A percentile compares a stretch with the other conserved stretches of the same genome.
These are phyloP conservation scores for Colletotrichum nymphaeae DNA, from an alignment of 2,329 filamentous ascomycete genomes.

Conservation along the genomic window DNA sequence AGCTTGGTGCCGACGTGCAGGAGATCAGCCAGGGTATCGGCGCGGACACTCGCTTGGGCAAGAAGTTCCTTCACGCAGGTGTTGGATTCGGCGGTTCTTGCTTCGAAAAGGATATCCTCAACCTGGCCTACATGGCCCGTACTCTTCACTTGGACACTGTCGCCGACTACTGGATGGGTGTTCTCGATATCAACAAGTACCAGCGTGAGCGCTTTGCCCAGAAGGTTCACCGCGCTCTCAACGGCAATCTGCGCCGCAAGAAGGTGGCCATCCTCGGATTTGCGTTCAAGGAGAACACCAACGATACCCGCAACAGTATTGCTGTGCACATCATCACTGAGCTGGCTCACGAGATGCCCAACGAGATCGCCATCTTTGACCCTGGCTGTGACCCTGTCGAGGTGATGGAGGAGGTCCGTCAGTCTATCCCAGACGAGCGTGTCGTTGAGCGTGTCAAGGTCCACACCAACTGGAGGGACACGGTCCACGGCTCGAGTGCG, in stretches of 20 bases:
- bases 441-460: slow-evolving; percentile 70
- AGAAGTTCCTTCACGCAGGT: slow-evolving; percentile 78
- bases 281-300: slow-evolving; percentile 84
- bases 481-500: slow-evolving; percentile 46
- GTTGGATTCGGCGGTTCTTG: slow-evolving; percentile 85
- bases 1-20: slow-evolving; percentile 79
- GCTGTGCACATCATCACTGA: slow-evolving; percentile 75
- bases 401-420: slow-evolving; percentile 62
- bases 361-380: slow-evolving; percentile 76
- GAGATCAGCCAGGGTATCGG: slow-evolving; percentile 77
- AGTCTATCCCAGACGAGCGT: slow-evolving; percentile 60
- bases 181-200: slow-evolving; percentile 82
- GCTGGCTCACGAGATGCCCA: slow-evolving; percentile 72
- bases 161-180: slow-evolving; percentile 79
- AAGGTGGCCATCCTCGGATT: slow-evolving; percentile 80
- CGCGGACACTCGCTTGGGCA: slow-evolving; percentile 77
- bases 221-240: slow-evolving; percentile 73
- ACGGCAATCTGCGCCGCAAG: slow-evolving; percentile 76
- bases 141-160: slow-evolving; percentile 77
- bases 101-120: slow-evolving; percentile 84
- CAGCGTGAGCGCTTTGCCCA: slow-evolving; percentile 76
- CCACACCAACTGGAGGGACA: slow-evolving; percentile 49
- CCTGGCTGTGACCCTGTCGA: slow-evolving; percentile 67
- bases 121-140: slow-evolving; percentile 79
- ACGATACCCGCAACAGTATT: slow-evolving; percentile 78